Evolutionary conservation across 805 yeast genomes (phyloP).

Genomic region (Zygoascus bituminiphila): DNA sequence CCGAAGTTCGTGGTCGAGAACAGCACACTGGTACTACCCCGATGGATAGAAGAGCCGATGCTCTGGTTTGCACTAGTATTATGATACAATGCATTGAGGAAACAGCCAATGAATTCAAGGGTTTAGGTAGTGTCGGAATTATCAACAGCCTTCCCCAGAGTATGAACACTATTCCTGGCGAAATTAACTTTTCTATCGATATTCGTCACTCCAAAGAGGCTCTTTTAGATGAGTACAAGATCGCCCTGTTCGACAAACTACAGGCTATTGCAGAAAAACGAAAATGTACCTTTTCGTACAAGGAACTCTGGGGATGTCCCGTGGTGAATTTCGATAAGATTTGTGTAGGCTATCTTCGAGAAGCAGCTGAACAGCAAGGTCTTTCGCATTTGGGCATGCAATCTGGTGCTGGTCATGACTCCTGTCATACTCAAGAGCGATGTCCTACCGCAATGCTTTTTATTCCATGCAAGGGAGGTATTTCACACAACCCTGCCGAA

Average conservation of each 20-base stretch:
- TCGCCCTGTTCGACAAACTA: slow-evolving; percentile 30
- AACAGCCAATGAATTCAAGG: slow-evolving; percentile 43
- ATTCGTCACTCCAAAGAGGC: slow-evolving; percentile 47
- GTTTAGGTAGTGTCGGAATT: slow-evolving; percentile 53
- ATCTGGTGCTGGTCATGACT: slow-evolving; percentile 71
- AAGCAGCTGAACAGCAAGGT: slow-evolving; percentile 35
- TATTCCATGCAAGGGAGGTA: slow-evolving; percentile 59
- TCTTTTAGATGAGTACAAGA: slow-evolving; percentile 30
- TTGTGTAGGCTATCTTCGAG: slow-evolving; percentile 43
- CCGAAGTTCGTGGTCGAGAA: slow-evolving; percentile 50
- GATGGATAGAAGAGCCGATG: slow-evolving; percentile 51
- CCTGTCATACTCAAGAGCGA: slow-evolving; percentile 46
- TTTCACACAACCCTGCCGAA: slow-evolving; percentile 60
- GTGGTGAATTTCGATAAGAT: slow-evolving; percentile 50
- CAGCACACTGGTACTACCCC: slow-evolving; percentile 74
- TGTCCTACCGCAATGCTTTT: slow-evolving; percentile 70
- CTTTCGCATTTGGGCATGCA: slow-evolving; percentile 12
- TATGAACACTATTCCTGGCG: slow-evolving; percentile 60
- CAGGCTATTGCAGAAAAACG: slow-evolving; percentile 28
- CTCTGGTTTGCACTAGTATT: slow-evolving; percentile 48
- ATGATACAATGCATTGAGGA: slow-evolving; percentile 50
- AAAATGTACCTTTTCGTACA: slow-evolving; percentile 27
- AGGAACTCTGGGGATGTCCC: slow-evolving; percentile 40
- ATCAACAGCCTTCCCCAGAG: slow-evolving; percentile 50
- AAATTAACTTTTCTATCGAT: slow-evolving; percentile 51